Evolutionary conservation across 2,329 filamentous ascomycete genomes (phyloP), one percentile per base, ranked within the genome.

Genomic region (Periglandula ipomoeae): DNA sequence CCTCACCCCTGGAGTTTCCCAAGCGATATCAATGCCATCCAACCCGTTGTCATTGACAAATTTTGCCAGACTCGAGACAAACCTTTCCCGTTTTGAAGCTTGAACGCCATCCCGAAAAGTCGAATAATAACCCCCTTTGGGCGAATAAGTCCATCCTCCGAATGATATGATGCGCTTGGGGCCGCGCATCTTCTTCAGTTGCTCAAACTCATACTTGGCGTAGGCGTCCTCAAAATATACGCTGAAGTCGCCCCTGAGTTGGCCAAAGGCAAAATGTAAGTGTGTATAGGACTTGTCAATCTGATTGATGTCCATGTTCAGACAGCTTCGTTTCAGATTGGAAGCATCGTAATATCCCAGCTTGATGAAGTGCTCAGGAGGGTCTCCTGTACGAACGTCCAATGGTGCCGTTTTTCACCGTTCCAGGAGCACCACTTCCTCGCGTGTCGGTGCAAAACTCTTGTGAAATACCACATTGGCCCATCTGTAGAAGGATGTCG

Each of bases 1-100:
- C 9, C 30, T 52, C 22, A 57, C 55, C 4, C 56, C 60, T 6
- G 61, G 61, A 24, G 69, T 22, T 40, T 70, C 68, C 71, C 70
- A 75, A 50, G 71, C 67, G 22, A 69, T 52, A 44, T 71, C 68
- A 4, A 71, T 48, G 0, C 70, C 68, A 39, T 70, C 68, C 0
- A 72, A 51, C 6, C 52, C 45, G 13, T 66, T 26, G 10, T 70
- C 23, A n/a, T 63, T 49, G 50, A 70, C 5, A 55, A 75, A 67
- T 30, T 67, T 47, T 48, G 60, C 58, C 34, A 68, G 37, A 50
- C 67, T 65, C 26, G 55, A 50, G 10, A 59, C 53, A 34, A 74
- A 58, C 2, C 9, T 59, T 4, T 53, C 44, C 0, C 67, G 58
- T 40, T 74, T 70, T 1, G 34, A 19, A 0, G 58, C 44, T 38